A percentile compares a stretch with the other conserved stretches of the same genome.
These are phyloP conservation scores for Trypanosoma melophagium DNA, from an alignment of 208 protist species.

Conservation along the genomic window DNA sequence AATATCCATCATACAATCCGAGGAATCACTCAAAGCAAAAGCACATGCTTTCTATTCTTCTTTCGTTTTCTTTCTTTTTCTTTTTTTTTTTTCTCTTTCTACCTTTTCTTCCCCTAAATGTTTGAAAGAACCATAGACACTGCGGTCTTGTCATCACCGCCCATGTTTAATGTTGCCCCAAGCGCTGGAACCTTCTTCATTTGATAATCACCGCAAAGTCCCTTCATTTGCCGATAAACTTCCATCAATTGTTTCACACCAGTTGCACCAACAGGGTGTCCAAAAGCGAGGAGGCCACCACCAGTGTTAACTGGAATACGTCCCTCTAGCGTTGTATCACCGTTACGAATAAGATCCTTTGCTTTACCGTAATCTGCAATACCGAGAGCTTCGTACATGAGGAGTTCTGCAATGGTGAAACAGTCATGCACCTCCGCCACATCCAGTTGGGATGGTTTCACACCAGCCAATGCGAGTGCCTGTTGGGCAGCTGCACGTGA, in stretches of 20 bases:
- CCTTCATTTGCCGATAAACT: constrained; percentile 93
- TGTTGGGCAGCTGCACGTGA: constrained; percentile 69
- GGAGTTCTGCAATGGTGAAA: constrained; percentile 90
- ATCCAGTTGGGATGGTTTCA: constrained; percentile 61
- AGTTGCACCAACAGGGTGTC: constrained; percentile 90
- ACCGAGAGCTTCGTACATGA: constrained; percentile 94
- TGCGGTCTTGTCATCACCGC: constrained; percentile 91
- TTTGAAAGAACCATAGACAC: constrained; percentile 86
- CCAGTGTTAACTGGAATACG: constrained; percentile 90
- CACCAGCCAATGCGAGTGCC: constrained; percentile 61
- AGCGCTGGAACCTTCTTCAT: constrained; percentile 74
- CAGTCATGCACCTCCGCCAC: constrained; percentile 93
- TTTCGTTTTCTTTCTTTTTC: constrained; percentile 1
- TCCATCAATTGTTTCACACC: constrained; percentile 93
- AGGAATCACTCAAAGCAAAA: neutral
- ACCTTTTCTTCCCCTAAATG: constrained; percentile 41
- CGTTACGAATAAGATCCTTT: constrained; percentile 76
- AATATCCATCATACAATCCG: neutral
- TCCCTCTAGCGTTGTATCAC: constrained; percentile 72
- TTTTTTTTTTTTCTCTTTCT: neutral
- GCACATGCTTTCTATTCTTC: neutral
- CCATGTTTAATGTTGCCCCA: constrained; percentile 91
- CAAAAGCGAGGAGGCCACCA: constrained; percentile 89
- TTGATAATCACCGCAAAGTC: constrained; percentile 87
- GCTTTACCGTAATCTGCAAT: constrained; percentile 82